phyloP scores from a whole-genome alignment of 148 eudicot genomes.

The Silene latifolia region DNA sequence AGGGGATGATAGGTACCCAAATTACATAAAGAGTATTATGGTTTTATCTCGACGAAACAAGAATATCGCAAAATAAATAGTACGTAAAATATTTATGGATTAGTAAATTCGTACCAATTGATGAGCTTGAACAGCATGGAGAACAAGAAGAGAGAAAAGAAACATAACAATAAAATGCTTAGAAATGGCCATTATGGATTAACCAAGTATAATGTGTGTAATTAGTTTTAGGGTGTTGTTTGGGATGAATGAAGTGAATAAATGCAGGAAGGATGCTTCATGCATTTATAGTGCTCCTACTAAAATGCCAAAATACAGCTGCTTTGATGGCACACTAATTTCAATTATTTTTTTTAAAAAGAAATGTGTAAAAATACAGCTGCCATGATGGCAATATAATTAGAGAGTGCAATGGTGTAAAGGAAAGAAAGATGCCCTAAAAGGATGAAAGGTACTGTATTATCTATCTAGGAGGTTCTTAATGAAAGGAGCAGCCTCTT shows the following conservation, averaged over 20 bases:
- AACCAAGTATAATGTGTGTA: neutral
- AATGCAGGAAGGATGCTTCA: neutral
- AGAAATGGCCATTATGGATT: constrained; percentile 26
- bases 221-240: neutral
- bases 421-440: neutral
- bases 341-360: neutral
- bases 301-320: constrained; percentile 21
- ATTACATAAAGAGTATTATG: too few relatives aligned
- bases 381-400: neutral
- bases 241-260: constrained; percentile 9
- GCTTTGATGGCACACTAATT: constrained; percentile 17
- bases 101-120: constrained; percentile 17
- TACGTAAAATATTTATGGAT: too few relatives aligned
- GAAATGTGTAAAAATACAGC: neutral
- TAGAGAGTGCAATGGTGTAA: neutral
- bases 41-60: neutral
- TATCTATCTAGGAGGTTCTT: too few relatives aligned
- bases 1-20: too few relatives aligned
- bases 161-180: constrained; percentile 22
- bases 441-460: too few relatives aligned
- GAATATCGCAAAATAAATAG: neutral
- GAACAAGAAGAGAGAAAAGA: constrained; percentile 31
- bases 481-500: too few relatives aligned
- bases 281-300: constrained; percentile 13
- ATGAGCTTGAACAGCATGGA: constrained; percentile 25